phyloP scores from a whole-genome alignment of 2,329 filamentous ascomycete species.

The Aspergillus novofumigatus region DNA sequence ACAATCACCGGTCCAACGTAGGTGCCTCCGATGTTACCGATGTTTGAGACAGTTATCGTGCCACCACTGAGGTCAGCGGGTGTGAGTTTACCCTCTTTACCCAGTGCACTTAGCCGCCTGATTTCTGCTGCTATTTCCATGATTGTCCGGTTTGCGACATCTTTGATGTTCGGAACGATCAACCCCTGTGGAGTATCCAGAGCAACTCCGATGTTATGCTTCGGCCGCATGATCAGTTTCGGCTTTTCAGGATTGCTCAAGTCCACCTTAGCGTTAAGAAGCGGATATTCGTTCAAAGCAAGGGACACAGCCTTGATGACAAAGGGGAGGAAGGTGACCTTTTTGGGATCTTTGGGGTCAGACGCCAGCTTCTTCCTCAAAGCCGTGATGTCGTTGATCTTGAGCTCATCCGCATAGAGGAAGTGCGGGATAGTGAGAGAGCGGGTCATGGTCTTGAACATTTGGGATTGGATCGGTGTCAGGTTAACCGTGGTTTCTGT shows the following conservation, averaged over 20 bases:
- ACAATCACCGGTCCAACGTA: slow-evolving; percentile 91
- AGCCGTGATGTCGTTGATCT: slow-evolving; percentile 69
- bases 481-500: slow-evolving; percentile 66
- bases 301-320: slow-evolving; percentile 93
- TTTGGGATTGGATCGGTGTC: slow-evolving; percentile 76
- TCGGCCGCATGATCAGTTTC: slow-evolving; percentile 68
- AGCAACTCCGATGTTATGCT: slow-evolving; percentile 93
- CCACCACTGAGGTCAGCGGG: slow-evolving; percentile 74
- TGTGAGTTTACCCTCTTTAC: slow-evolving; percentile 68
- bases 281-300: slow-evolving; percentile 73
- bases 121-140: slow-evolving; percentile 74
- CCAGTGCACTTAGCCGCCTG: slow-evolving; percentile 66
- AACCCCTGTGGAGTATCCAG: slow-evolving; percentile 90
- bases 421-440: slow-evolving; percentile 92
- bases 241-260: slow-evolving; percentile 60
- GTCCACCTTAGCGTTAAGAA: slow-evolving; percentile 84
- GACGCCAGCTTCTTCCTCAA: slow-evolving; percentile 73
- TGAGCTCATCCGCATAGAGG: slow-evolving; percentile 85
- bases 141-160: slow-evolving; percentile 74
- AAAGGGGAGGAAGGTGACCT: slow-evolving; percentile 88
- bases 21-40: slow-evolving; percentile 89
- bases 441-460: slow-evolving; percentile 97
- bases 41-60: slow-evolving; percentile 95
- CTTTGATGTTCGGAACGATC: slow-evolving; percentile 84
- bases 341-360: slow-evolving; percentile 48